Evolutionary conservation across 768 basidiomycete species (phyloP).

Genomic region (Leucosporidium yakuticum): DNA sequence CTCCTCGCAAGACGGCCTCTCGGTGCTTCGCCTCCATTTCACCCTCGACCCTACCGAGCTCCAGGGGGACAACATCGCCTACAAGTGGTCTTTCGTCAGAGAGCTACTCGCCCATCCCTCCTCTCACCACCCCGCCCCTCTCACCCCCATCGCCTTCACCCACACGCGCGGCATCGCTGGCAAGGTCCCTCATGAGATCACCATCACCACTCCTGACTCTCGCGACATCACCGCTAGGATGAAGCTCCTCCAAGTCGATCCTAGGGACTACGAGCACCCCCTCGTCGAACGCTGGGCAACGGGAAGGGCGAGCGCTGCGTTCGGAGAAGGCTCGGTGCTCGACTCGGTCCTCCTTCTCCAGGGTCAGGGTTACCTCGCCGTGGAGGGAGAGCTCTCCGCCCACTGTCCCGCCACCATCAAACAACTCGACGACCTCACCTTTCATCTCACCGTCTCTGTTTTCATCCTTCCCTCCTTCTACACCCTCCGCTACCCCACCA

Average conservation of each 20-base stretch:
- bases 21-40: too few species aligned
- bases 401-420: neutral
- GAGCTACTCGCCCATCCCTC: neutral
- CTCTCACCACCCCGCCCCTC: neutral
- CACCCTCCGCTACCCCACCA: constrained; percentile 3
- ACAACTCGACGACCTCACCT: neutral
- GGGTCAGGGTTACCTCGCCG: too few species aligned
- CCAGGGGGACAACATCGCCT: too few species aligned
- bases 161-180: neutral
- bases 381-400: neutral
- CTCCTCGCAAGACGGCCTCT: too few species aligned
- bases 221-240: neutral
- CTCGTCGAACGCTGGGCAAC: too few species aligned
- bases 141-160: neutral
- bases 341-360: too few species aligned
- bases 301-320: too few species aligned
- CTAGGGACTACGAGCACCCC: neutral
- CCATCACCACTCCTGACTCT: neutral
- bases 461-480: neutral
- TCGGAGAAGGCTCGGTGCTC: too few species aligned
- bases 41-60: too few species aligned
- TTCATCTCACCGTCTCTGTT: constrained; percentile 10
- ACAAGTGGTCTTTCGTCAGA: neutral
- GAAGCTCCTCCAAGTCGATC: neutral
- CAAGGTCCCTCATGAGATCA: neutral